Percentiles rank a stretch among this genome's conserved stretches.
Evolutionary conservation across 129 eudicot genomes (phyloP).

Genomic region (Ambrosia artemisiifolia): DNA sequence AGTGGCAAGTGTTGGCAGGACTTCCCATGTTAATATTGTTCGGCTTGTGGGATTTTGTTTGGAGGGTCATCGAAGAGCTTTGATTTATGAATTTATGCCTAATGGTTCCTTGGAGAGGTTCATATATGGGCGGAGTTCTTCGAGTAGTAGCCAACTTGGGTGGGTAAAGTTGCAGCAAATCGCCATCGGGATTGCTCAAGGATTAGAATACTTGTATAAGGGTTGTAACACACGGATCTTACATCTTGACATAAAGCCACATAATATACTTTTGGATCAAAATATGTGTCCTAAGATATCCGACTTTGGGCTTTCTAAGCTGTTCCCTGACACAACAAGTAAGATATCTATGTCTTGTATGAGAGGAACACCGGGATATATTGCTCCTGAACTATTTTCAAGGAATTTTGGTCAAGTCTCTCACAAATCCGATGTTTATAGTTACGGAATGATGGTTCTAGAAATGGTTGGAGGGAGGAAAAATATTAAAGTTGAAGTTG

Average conservation of each 20-base stretch:
- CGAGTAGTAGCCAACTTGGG: slow-evolving; percentile 1
- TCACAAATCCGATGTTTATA: neutral
- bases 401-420: neutral
- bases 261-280: slow-evolving; percentile 21
- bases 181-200: slow-evolving; percentile 21
- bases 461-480: too few species aligned
- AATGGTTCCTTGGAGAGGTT: slow-evolving; percentile 30
- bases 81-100: too few species aligned
- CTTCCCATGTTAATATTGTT: neutral
- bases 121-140: neutral
- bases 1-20: too few species aligned
- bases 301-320: slow-evolving; percentile 32
- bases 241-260: slow-evolving; percentile 38
- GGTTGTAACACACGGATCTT: slow-evolving; percentile 31
- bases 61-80: neutral
- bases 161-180: slow-evolving; percentile 21
- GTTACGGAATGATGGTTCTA: neutral
- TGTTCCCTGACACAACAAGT: slow-evolving; percentile 8
- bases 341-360: slow-evolving; percentile 10
- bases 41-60: neutral
- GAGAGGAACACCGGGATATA: slow-evolving; percentile 20
- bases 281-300: slow-evolving; percentile 30
- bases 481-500: too few species aligned
- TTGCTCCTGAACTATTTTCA: neutral
- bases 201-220: slow-evolving; percentile 24